Evolutionary conservation across 352 stramenopile genomes (phyloP), one percentile per base, ranked within the genome.

Genomic region (Stramenopiles sp.): DNA sequence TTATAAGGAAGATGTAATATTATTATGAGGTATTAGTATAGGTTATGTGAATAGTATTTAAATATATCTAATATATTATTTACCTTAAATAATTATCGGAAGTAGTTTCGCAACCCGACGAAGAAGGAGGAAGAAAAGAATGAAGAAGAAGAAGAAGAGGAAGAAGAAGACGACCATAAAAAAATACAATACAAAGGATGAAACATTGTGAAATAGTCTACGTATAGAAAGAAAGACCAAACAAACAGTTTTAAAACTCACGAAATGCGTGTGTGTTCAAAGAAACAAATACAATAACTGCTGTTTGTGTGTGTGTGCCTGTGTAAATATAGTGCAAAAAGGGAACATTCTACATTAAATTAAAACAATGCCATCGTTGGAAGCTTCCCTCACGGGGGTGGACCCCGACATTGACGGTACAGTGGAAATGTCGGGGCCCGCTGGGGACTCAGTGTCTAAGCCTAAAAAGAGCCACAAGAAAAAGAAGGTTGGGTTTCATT

Each of bases 401-500:
- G 25, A 18, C 12, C 12, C 25, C 12, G 25, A 63, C 12, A 63
- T 63, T 25, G 25, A 63, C 43, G 25, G 25, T 63, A 63, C 25
- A 63, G 25, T 63, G 25, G 25, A 18, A 63, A 25, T 63, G 12
- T 18, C 25, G 43, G 43, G n/a, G n/a, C n/a, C n/a, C n/a, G n/a
- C n/a, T n/a, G n/a, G n/a, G n/a, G n/a, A n/a, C n/a, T n/a, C n/a
- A n/a, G n/a, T n/a, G n/a, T n/a, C n/a, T n/a, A n/a, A n/a, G n/a
- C n/a, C n/a, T 63, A 63, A 63, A 25, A 63, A 63, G 25, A 63
- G 25, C 12, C 12, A 63, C 12, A 12, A 63, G 34, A 76, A 34
- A 32, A 78, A 81, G 74, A 43, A 31, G n/a, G 85, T 85, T 49
- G 87, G 87, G 32, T 92, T 93, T 79, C 87, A 92, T 82, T 80